Evolutionary conservation across 2,329 filamentous ascomycete genomes (phyloP).

Genomic region (Pseudocercospora vitis): DNA sequence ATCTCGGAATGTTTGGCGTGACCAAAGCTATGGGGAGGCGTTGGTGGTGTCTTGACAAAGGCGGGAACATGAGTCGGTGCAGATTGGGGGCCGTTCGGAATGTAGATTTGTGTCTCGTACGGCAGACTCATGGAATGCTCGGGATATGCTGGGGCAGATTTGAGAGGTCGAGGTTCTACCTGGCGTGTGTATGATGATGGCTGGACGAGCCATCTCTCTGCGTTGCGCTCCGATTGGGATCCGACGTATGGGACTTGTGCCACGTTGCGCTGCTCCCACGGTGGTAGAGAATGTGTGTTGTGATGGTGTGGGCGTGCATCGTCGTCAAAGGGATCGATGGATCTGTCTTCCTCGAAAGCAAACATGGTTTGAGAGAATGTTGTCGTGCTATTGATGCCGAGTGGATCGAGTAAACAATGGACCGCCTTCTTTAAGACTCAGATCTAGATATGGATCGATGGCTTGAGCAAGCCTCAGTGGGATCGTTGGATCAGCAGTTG

Average conservation of each 20-base stretch:
- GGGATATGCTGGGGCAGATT: not conserved
- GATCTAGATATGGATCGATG: no score
- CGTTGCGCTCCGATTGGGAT: no score
- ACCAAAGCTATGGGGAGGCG: constrained; percentile 22
- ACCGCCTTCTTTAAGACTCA: no score
- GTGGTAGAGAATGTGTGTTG: constrained; percentile 6
- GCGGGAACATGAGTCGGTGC: constrained; percentile 12
- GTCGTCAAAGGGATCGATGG: not conserved
- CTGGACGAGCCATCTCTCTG: no score
- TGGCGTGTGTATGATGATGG: no score
- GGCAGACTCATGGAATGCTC: constrained; percentile 8
- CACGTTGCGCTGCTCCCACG: constrained; percentile 24
- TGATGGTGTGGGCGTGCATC: not conserved
- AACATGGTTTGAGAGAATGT: not conserved
- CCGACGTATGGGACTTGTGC: constrained; percentile 23
- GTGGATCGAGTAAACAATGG: no score
- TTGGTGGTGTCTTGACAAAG: constrained; percentile 17
- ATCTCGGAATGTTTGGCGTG: constrained; percentile 3
- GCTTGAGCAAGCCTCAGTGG: no score
- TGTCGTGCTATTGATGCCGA: not conserved
- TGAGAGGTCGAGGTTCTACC: not conserved
- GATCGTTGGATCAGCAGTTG: no score
- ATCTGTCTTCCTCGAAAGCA: not conserved
- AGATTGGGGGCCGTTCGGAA: constrained; percentile 13
- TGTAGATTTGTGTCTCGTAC: constrained; percentile 19